A percentile compares a stretch with the other conserved stretches of the same genome.
Evolutionary conservation across 176 grass and related monocot species (phyloP).

Genomic region (Poa pratensis): DNA sequence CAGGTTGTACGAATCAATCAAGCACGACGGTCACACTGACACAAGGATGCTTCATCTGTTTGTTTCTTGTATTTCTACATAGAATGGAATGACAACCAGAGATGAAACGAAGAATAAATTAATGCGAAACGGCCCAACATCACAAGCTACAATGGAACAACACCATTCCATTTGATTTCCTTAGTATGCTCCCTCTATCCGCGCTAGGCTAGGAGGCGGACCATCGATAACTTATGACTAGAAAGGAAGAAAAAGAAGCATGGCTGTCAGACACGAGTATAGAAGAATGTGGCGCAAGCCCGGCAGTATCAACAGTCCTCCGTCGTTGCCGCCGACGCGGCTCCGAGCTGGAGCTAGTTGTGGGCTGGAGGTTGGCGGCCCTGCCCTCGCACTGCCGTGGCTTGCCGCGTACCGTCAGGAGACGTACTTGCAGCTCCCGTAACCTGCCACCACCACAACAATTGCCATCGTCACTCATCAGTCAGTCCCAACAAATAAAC

Average conservation of each 20-base stretch:
- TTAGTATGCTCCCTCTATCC: neutral
- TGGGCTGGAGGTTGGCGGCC: constrained; percentile 43
- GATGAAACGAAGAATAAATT: constrained; percentile 1
- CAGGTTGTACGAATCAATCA: no score
- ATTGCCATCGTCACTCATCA: neutral
- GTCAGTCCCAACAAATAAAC: neutral
- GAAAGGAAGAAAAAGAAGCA: constrained; percentile 37
- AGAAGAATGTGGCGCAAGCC: constrained; percentile 52
- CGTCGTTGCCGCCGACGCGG: constrained; percentile 19
- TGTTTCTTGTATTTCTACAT: constrained; percentile 28
- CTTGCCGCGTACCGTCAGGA: constrained; percentile 61
- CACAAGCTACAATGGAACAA: neutral
- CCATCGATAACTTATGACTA: constrained; percentile 24
- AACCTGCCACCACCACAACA: constrained; percentile 33
- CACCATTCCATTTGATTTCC: constrained; percentile 6
- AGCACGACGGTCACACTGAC: neutral
- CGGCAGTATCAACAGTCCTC: constrained; percentile 31
- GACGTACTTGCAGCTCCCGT: constrained; percentile 54
- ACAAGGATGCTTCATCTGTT: neutral
- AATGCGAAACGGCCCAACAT: neutral
- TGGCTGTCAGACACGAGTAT: constrained; percentile 49
- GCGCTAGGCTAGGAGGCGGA: constrained; percentile 26
- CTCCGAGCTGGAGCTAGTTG: constrained; percentile 34
- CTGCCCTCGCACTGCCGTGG: constrained; percentile 43
- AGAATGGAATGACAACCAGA: constrained; percentile 15